phyloP scores from a whole-genome alignment of 2,329 filamentous ascomycete genomes.

The Huntiella decipiens region DNA sequence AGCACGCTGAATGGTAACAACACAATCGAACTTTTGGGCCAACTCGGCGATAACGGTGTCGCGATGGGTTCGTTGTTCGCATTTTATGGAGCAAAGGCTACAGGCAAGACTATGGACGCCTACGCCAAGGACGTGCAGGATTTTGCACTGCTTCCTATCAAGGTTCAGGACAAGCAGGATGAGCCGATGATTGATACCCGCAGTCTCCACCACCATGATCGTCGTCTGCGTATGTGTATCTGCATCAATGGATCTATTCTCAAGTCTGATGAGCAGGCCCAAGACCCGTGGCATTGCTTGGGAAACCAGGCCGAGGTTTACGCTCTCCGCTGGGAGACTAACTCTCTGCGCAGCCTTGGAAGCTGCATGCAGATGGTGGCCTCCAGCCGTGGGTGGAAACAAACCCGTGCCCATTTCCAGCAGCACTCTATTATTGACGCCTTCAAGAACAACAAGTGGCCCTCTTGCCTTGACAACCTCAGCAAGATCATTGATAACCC shows the following conservation, averaged over 20 bases:
- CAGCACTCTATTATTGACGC: conserved; percentile 24
- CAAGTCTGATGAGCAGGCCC: conserved; percentile 48
- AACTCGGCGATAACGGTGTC: conserved; percentile 59
- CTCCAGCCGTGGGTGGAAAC: conserved; percentile 61
- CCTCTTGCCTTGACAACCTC: conserved; percentile 42
- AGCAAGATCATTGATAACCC: conserved; percentile 66
- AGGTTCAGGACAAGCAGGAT: conserved; percentile 23
- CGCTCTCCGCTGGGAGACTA: conserved; percentile 65
- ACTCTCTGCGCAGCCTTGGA: conserved; percentile 59
- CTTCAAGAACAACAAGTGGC: conserved; percentile 29
- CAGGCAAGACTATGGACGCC: conserved; percentile 70
- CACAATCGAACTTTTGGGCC: conserved; percentile 61
- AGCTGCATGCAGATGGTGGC: conserved; percentile 59
- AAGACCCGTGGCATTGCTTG: conserved; percentile 57
- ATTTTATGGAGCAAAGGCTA: conserved; percentile 72
- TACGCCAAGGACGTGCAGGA: conserved; percentile 75
- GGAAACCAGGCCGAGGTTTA: conserved; percentile 61
- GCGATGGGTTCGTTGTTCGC: conserved; percentile 76
- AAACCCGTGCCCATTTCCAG: conserved; percentile 36
- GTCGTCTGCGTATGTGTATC: conserved; percentile 63
- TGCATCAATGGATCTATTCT: conserved; percentile 68
- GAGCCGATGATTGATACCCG: conserved; percentile 29
- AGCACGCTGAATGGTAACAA: conserved; percentile 54
- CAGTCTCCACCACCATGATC: conserved; percentile 34
- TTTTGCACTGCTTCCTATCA: conserved; percentile 66